Evolutionary conservation across 306 rosid genomes (phyloP), one percentile per base, ranked within the genome.

Genomic region (Carpinus viminea): DNA sequence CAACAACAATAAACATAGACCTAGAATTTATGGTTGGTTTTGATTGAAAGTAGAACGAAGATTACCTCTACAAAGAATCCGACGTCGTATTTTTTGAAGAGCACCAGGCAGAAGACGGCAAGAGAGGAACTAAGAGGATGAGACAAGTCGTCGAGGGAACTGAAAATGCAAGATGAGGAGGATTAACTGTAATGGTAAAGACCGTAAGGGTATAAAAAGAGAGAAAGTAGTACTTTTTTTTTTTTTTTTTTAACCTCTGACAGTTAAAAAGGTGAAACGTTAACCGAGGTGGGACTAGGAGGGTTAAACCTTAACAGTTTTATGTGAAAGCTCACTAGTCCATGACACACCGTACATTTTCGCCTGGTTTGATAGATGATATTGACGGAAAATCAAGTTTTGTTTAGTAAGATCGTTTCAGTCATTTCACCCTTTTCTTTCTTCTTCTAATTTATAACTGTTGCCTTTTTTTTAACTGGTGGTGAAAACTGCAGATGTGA

Each of bases 121-220:
- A 74, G 57, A 62, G 73, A 48, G 52, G 54, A 3, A 5, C n/a
- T 34, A 17, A 52, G 65, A 72, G 31, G 83, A 62, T 3, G 69
- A 80, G 53, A 69, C 15, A 60, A 50, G 1, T n/a, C 24, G 17
- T 20, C 34, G 45, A 45, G 50, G 26, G 9, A 54, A 38, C 50
- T 34, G 41, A 59, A 79, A 34, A 43, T 24, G 36, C 16, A 59
- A 10, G 16, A 1, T 8, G 26, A 48, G 70, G 56, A 48, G 47
- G 46, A 45, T 84, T 59, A 82, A 79, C 76, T 72, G 82, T 43
- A 81, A 83, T 78, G 62, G 68, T 59, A 76, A 68, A 57, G 50
- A 73, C 45, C 85, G 36, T 34, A 50, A 48, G 73, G n/a, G 51
- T 68, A 68, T 68, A 69, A 50, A 17, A 46, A 13, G 54, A 54